phyloP scores from a whole-genome alignment of 306 rosid genomes.

The Vigna angularis region DNA sequence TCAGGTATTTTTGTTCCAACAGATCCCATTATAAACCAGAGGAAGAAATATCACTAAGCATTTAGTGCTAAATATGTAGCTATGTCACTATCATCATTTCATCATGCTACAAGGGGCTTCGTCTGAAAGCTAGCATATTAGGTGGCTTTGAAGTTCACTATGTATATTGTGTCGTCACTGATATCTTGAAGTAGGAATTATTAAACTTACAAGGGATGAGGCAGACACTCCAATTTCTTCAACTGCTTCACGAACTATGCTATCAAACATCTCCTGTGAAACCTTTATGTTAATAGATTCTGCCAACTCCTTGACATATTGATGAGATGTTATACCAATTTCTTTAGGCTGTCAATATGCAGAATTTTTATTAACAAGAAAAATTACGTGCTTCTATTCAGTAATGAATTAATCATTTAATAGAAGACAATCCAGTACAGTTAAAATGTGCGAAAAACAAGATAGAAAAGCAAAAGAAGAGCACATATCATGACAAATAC shows the following conservation, averaged over 20 bases:
- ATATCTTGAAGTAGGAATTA: constrained; percentile 21
- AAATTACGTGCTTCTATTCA: constrained; percentile 2
- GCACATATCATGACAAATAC: constrained; percentile 12
- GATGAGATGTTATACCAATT: constrained; percentile 66
- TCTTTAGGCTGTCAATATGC: constrained; percentile 78
- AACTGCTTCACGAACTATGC: constrained; percentile 91
- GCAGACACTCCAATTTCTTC: constrained; percentile 95
- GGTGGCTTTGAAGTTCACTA: constrained; percentile 19
- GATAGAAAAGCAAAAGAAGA: neutral
- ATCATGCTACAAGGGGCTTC: constrained; percentile 5
- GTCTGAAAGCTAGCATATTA: neutral
- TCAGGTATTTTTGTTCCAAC: neutral
- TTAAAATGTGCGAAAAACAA: too few relatives aligned
- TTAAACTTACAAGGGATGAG: constrained; percentile 76
- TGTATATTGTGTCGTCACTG: neutral
- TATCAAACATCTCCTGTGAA: constrained; percentile 87
- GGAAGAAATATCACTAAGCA: constrained; percentile 19
- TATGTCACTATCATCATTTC: constrained; percentile 8
- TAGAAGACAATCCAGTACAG: neutral
- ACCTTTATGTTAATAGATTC: constrained; percentile 58
- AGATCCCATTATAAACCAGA: neutral
- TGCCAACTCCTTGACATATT: constrained; percentile 50
- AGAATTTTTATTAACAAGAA: constrained; percentile 20
- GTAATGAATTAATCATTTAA: constrained; percentile 29
- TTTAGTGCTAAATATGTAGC: neutral